Base-by-base conservation (phyloP, 345 rosid species). In the Alliaria petiolata region DNA sequence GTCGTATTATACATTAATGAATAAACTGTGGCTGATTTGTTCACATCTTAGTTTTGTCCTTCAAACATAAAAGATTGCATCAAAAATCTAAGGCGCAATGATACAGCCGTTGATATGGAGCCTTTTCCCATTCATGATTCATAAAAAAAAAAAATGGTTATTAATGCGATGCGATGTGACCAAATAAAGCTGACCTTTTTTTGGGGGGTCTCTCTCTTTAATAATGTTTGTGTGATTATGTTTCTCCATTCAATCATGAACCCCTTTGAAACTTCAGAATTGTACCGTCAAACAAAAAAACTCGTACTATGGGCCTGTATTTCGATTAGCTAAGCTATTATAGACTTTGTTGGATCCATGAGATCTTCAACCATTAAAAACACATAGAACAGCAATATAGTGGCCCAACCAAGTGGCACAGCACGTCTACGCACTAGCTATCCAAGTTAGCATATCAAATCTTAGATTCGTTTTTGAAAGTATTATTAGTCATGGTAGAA, bases 41-140 rank as follows among this genome's bases (percentile, higher is more conserved):
- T 72, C 70, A 34, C 76, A 43, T 63, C 52, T 53, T 13, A 43
- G 36, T 62, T 63, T 63, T 62, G 70, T 63, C 63, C 56, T 19
- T 43, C 1, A 28, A 12, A 73, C 51, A 57, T 55, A 34, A 46
- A n/a, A 53, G 49, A 20, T 44, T 46, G 55, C 52, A 71, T 42
- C 8, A 61, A 52, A 62, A 20, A 52, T 31, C 54, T 25, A 61
- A 42, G 43, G 30, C 42, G 28, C 66, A 22, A 67, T 74, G 55
- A 67, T 74, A 59, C 54, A 67, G 3, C 25, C 72, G 47, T 65
- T 73, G 77, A 73, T 73, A 56, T 73, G 60, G 66, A 57, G 53
- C 71, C 44, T 65, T n/a, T 72, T 47, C 60, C 30, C 2, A 47
- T 43, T 65, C 43, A 73, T 65, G 13, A 55, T 72, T 46, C n/a